These are phyloP conservation scores for Tetrapyrgos nigripes DNA, from an alignment of 1,284 basidiomycete genomes.

Conservation along the genomic window DNA sequence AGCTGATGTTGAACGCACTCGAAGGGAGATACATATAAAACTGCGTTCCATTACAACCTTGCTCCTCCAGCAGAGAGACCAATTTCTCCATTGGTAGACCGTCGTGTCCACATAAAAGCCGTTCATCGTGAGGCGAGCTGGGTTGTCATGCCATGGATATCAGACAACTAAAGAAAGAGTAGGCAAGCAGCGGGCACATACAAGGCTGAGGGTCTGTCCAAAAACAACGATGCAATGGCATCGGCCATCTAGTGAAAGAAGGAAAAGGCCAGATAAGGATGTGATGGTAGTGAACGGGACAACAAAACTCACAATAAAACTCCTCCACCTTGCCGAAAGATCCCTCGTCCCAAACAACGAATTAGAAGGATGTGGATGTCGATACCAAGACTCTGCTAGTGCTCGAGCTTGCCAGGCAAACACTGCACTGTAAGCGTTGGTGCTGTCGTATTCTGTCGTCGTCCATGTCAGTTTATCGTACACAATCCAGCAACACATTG, in stretches of 20 bases:
- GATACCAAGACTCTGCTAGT: background rate
- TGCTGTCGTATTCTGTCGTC: background rate
- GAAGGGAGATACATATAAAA: background rate
- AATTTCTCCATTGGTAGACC: constrained; percentile 3
- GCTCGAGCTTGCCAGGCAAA: background rate
- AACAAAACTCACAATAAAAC: constrained; percentile 7
- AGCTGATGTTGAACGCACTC: background rate
- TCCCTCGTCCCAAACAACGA: background rate
- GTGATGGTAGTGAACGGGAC: background rate
- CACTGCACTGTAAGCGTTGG: background rate
- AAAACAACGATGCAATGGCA: background rate
- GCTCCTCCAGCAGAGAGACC: background rate
- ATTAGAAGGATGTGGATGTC: background rate
- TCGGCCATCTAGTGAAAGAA: constrained; percentile 1
- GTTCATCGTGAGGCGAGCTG: background rate
- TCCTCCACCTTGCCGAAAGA: background rate
- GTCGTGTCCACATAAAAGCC: background rate
- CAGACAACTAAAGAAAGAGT: background rate
- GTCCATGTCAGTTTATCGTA: background rate
- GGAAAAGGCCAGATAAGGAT: too few relatives aligned
- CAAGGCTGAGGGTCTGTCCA: constrained; percentile 4
- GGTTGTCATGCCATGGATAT: background rate
- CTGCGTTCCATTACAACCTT: background rate
- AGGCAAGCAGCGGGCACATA: too few relatives aligned
- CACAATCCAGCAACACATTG: background rate